These are phyloP conservation scores for Litchi chinensis DNA, from an alignment of 345 rosid genomes.

Conservation along the genomic window DNA sequence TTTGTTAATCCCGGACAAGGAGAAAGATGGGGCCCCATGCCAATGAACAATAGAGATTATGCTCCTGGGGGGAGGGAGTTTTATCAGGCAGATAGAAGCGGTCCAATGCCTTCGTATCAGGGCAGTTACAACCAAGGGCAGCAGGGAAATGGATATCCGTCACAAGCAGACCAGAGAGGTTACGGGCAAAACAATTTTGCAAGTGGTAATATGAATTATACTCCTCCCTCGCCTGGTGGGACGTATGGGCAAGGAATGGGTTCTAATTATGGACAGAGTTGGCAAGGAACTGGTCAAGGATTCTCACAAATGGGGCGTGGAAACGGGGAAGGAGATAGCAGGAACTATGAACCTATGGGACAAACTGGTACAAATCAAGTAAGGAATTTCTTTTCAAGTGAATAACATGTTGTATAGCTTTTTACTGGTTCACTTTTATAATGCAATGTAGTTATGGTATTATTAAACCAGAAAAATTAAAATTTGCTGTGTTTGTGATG, in stretches of 20 bases:
- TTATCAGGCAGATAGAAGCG: constrained; percentile 33
- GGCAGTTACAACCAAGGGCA: constrained; percentile 44
- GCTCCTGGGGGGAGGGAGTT: constrained; percentile 37
- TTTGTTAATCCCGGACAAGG: constrained; percentile 41
- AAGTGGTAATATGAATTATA: constrained; percentile 33
- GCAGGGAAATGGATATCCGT: constrained; percentile 44
- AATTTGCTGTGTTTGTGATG: not conserved
- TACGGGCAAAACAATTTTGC: constrained; percentile 23
- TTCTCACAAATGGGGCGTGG: constrained; percentile 47
- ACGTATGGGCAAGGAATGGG: constrained; percentile 36
- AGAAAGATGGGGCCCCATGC: constrained; percentile 39
- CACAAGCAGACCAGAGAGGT: constrained; percentile 29
- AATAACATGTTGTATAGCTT: not conserved
- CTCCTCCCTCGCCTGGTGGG: constrained; percentile 34
- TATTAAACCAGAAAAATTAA: not conserved
- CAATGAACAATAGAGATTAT: constrained; percentile 41
- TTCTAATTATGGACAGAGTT: constrained; percentile 32
- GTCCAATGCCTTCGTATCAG: constrained; percentile 39
- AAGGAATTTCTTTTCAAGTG: constrained; percentile 13
- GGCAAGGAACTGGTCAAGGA: constrained; percentile 30
- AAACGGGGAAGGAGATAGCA: constrained; percentile 44
- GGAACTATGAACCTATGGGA: constrained; percentile 41
- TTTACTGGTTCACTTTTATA: not conserved
- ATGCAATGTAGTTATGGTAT: not conserved
- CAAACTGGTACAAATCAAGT: constrained; percentile 47